Base-by-base conservation (phyloP, 352 stramenopile species). In the Globisporangium camurandrum region DNA sequence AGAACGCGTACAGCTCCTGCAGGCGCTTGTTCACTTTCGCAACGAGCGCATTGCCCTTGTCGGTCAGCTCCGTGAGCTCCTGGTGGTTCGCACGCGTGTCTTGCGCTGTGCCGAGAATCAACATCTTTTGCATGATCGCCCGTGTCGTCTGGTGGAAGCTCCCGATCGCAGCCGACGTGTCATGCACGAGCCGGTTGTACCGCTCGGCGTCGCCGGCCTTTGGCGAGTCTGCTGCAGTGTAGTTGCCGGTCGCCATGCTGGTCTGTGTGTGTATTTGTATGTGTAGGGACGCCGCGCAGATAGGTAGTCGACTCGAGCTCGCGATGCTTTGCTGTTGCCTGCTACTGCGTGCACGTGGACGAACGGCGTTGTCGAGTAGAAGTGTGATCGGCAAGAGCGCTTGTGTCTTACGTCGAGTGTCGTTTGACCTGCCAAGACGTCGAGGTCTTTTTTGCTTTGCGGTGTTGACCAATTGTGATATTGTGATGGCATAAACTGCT, bases 81-180 rank as follows among this genome's bases (percentile, higher is more conserved):
- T 76, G 65, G 55, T 84, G 71, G 66, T 77, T 86, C 37, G 69
- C 59, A 30, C 67, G 69, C 43, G 66, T 78, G 57, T 83, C 71
- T 46, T 84, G 69, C 31, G 67, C 57, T 20, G 71, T 80, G 30
- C 69, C 67, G 49, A 81, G 77, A 26, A 86, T 65, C 49, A 62
- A 56, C 59, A 86, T 74, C 60, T 86, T 86, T 62, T 86, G 70
- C 48, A 72, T 59, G 46, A 83, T 78, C 31, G 62, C 63, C 49
- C 71, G 70, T 41, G 72, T 81, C 24, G 62, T 65, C 58, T 79
- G 63, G 52, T 86, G 75, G 58, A 86, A 80, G 40, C 75, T 65
- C 31, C 40, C 57, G 57, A 86, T 68, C n/a, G 68, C 64, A 56
- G 80, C 71, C 51, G 69, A 75, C 54, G 72, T 80, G 61, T 86